phyloP scores from a whole-genome alignment of 2,329 filamentous ascomycete genomes.

The Canariomyces notabilis region DNA sequence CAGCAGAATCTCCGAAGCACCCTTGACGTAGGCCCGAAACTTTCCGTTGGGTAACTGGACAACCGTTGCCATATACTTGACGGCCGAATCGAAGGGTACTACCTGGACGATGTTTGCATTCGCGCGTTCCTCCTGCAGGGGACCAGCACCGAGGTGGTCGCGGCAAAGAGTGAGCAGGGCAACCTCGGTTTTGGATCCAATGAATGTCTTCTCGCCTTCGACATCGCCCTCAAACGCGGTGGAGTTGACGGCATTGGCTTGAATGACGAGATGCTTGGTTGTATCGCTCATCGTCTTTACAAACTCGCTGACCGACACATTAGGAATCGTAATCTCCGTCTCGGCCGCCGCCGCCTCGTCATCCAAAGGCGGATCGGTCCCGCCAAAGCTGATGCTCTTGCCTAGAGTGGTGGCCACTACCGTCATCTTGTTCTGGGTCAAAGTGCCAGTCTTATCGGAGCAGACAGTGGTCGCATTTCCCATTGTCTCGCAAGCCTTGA shows the following conservation, averaged over 20 bases:
- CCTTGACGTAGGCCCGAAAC: conserved; percentile 52
- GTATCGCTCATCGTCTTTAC: conserved; percentile 18
- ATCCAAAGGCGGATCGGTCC: conserved; percentile 27
- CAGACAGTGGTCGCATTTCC: conserved; percentile 71
- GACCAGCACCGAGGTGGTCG: conserved; percentile 44
- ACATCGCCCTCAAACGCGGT: conserved; percentile 49
- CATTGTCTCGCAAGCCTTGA: conserved; percentile 69
- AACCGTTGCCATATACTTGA: conserved; percentile 54
- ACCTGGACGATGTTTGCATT: conserved; percentile 44
- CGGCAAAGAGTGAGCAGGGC: conserved; percentile 47
- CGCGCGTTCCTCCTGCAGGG: conserved; percentile 41
- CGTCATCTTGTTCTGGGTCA: conserved; percentile 72
- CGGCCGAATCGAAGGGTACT: conserved; percentile 49
- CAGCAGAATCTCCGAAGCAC: conserved; percentile 53
- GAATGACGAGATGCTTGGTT: conserved; percentile 25
- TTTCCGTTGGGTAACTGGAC: conserved; percentile 41
- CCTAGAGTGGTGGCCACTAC: conserved; percentile 69
- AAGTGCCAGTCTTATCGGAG: conserved; percentile 72
- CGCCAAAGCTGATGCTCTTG: conserved; percentile 31
- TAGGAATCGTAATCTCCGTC: conserved; percentile 25
- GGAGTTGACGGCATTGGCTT: conserved; percentile 40
- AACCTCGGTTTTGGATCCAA: conserved; percentile 53
- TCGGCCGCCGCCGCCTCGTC: conserved; percentile 25
- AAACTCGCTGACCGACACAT: conserved; percentile 26
- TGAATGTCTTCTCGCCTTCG: conserved; percentile 35